Evolutionary conservation across 495 filamentous ascomycete genomes (phyloP).

Genomic region (Penicillium malachiteum): DNA sequence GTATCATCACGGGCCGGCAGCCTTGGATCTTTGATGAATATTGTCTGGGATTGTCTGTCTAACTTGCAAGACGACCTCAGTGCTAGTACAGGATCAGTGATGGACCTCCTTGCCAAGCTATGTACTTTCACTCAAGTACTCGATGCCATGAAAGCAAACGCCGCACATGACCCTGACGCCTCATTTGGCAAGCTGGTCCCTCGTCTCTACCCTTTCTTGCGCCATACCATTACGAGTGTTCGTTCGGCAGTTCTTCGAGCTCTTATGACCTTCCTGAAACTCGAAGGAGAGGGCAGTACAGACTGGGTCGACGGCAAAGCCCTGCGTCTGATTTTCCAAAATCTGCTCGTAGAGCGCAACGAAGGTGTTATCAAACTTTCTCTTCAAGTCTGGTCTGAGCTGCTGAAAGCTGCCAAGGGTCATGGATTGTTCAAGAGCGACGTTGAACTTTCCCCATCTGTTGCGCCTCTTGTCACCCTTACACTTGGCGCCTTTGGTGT

Average conservation of each 20-base stretch:
- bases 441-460: slow-evolving; percentile 57
- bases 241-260: slow-evolving; percentile 90
- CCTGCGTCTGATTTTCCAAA: slow-evolving; percentile 87
- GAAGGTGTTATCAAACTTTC: slow-evolving; percentile 75
- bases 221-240: slow-evolving; percentile 95
- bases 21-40: slow-evolving; percentile 78
- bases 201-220: slow-evolving; percentile 90
- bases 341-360: slow-evolving; percentile 89
- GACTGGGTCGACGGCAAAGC: slow-evolving; percentile 92
- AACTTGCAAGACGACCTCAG: slow-evolving; percentile 94
- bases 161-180: slow-evolving; percentile 73
- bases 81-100: slow-evolving; percentile 94
- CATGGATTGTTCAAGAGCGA: slow-evolving; percentile 62
- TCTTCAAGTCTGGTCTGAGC: slow-evolving; percentile 79
- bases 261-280: slow-evolving; percentile 85
- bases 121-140: slow-evolving; percentile 93
- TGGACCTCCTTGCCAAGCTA: slow-evolving; percentile 94
- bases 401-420: slow-evolving; percentile 65
- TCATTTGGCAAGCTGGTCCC: slow-evolving; percentile 92
- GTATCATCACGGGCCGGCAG: slow-evolving; percentile 76
- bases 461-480: slow-evolving; percentile 74
- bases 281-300: slow-evolving; percentile 77
- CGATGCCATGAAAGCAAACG: slow-evolving; percentile 90
- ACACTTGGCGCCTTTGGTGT: slow-evolving; percentile 89
- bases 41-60: slow-evolving; percentile 96